A percentile compares a stretch with the other conserved stretches of the same genome.
Evolutionary conservation across 2,329 filamentous ascomycete species (phyloP).

Genomic region (Arthrinium phaeospermum): DNA sequence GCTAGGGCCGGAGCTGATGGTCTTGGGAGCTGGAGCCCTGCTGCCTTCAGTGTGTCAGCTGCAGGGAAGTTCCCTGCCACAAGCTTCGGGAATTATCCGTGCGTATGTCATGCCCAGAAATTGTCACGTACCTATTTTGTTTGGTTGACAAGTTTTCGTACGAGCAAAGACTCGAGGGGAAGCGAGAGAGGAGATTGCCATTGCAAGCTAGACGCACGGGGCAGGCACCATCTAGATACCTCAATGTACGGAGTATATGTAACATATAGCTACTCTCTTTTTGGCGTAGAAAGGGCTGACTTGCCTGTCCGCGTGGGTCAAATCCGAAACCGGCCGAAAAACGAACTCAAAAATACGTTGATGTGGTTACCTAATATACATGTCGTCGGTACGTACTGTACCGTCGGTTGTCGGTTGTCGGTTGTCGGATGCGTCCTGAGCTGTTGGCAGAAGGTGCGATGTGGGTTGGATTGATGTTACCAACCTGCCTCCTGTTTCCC

Average conservation of each 20-base stretch:
- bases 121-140: not conserved
- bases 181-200: not conserved
- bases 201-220: not conserved
- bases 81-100: conserved; percentile 2
- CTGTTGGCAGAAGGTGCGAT: no score
- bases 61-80: not conserved
- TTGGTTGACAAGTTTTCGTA: not conserved
- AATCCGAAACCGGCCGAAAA: not conserved
- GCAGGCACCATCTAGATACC: not conserved
- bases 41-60: not conserved
- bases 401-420: no score
- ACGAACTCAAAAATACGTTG: no score
- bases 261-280: no score
- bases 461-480: no score
- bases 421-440: no score
- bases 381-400: no score
- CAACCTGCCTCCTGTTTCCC: no score
- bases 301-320: no score
- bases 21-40: not conserved
- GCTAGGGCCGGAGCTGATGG: not conserved
- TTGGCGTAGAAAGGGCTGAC: no score
- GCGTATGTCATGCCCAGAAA: not conserved
- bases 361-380: no score
- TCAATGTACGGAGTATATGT: no score
- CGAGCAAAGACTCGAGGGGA: not conserved